Percentiles rank a stretch among this genome's conserved stretches.
Evolutionary conservation across 352 stramenopile species (phyloP).

Genomic region (Phytophthora ramorum): DNA sequence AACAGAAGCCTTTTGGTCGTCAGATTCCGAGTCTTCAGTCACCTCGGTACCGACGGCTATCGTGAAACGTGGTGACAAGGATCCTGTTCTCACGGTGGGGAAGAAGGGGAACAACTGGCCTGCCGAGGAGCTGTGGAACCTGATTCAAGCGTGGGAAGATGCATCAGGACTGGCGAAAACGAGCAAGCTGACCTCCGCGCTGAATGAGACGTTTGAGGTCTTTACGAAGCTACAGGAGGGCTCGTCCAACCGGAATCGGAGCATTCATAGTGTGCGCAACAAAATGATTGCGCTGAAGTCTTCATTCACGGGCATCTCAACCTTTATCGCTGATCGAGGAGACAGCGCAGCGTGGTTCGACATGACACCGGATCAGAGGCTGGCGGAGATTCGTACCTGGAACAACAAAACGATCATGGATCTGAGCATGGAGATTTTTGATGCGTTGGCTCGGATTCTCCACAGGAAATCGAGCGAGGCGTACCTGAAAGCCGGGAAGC

Average conservation of each 20-base stretch:
- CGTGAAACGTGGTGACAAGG: conserved; percentile 10
- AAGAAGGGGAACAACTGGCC: conserved; percentile 48
- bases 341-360: conserved; percentile 39
- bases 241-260: conserved; percentile 23
- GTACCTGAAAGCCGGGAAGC: conserved; percentile 11
- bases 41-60: conserved; percentile 4
- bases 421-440: conserved; percentile 38
- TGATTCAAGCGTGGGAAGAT: conserved; percentile 45
- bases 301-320: conserved; percentile 33
- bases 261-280: conserved; percentile 41
- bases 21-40: conserved; percentile 41
- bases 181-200: conserved; percentile 25
- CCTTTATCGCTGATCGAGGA: conserved; percentile 31
- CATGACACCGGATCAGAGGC: conserved; percentile 29
- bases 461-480: conserved; percentile 18
- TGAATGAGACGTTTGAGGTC: conserved; percentile 31
- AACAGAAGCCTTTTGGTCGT: conserved; percentile 41
- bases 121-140: conserved; percentile 34
- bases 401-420: conserved; percentile 46
- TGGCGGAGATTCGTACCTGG: conserved; percentile 36
- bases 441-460: conserved; percentile 35
- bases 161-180: conserved; percentile 13
- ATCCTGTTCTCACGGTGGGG: background rate
- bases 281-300: conserved; percentile 54
- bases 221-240: conserved; percentile 41